Evolutionary conservation across 129 eudicot genomes (phyloP), one percentile per base, ranked within the genome.

Genomic region (Erigeron canadensis): DNA sequence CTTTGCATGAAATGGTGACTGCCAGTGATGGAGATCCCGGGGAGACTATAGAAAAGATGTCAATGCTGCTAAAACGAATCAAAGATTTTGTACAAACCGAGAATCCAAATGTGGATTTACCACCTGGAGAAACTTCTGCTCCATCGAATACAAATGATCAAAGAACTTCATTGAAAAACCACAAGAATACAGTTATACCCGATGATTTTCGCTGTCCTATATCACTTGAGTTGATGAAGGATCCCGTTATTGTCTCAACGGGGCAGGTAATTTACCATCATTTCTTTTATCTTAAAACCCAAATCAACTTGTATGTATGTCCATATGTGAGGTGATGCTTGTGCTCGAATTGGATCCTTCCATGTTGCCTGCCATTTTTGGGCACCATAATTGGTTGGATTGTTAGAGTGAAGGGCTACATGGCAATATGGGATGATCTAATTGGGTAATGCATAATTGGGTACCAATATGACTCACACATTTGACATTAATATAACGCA

Each of bases 121-220:
- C 86, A 41, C 55, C 80, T 39, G 63, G 66, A 10, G 92, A 85
- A 74, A 88, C 77, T 54, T 75, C 86, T 11, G 47, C 47, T 68
- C 85, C 75, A 46, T 56, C 88, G 23, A 82, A 74, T 70, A 58
- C 87, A 65, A 79, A 84, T 62, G 87, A 89, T 72, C 91, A 79
- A 77, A 71, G 63, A 71, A 76, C 85, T 9, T 41, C 58, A 4
- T 76, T 76, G 21, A 81, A 70, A 75, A 83, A 46, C 79, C 81
- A 63, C 4, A 91, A 81, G 48, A 67, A 68, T 47, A 80, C 72
- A 23, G 79, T 75, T 51, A 87, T 94, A 76, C 98, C 98, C 1
- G 93, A 94, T 82, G 98, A 94, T 80, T 94, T 94, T 18, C 97
- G 98, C 7, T 94, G 98, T 37, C 98, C 98, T 69, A 87, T 94